A percentile compares a stretch with the other conserved stretches of the same genome.
phyloP scores from a whole-genome alignment of 305 asterid genomes.

The Stenogyne calaminthoides region DNA sequence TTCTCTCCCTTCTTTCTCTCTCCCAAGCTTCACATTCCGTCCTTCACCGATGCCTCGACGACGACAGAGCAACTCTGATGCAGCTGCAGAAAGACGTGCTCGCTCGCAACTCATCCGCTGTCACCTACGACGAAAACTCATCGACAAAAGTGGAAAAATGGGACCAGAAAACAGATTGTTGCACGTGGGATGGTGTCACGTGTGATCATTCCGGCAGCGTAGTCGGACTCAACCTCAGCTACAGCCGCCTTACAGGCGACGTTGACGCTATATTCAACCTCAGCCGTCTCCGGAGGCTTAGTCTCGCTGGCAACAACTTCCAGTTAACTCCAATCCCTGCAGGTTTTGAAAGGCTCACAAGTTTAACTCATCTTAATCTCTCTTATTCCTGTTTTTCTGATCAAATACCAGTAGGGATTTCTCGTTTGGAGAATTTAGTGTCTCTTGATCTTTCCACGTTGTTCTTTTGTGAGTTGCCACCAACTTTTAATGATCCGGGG shows the following conservation, averaged over 20 bases:
- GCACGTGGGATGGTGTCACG: conserved; percentile 32
- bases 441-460: conserved; percentile 33
- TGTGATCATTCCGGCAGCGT: conserved; percentile 27
- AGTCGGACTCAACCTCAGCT: conserved; percentile 37
- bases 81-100: conserved; percentile 27
- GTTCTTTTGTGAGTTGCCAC: conserved; percentile 33
- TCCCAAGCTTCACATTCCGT: conserved; percentile 15
- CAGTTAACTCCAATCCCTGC: conserved; percentile 35
- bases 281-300: conserved; percentile 26
- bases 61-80: conserved; percentile 21
- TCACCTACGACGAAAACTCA: conserved; percentile 24
- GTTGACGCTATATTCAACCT: conserved; percentile 29
- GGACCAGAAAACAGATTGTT: conserved; percentile 28
- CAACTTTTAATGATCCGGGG: conserved; percentile 30
- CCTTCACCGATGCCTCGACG: conserved; percentile 17
- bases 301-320: conserved; percentile 38
- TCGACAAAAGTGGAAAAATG: conserved; percentile 26
- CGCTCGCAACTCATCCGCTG: conserved; percentile 25
- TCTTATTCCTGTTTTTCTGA: conserved; percentile 36
- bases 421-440: conserved; percentile 20
- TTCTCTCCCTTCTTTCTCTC: conserved; percentile 10
- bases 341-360: conserved; percentile 25
- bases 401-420: conserved; percentile 31
- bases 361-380: conserved; percentile 34
- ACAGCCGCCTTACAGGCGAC: conserved; percentile 25